A percentile compares a stretch with the other conserved stretches of the same genome.
These are phyloP conservation scores for Alliaria petiolata DNA, from an alignment of 345 rosid species.

Conservation along the genomic window DNA sequence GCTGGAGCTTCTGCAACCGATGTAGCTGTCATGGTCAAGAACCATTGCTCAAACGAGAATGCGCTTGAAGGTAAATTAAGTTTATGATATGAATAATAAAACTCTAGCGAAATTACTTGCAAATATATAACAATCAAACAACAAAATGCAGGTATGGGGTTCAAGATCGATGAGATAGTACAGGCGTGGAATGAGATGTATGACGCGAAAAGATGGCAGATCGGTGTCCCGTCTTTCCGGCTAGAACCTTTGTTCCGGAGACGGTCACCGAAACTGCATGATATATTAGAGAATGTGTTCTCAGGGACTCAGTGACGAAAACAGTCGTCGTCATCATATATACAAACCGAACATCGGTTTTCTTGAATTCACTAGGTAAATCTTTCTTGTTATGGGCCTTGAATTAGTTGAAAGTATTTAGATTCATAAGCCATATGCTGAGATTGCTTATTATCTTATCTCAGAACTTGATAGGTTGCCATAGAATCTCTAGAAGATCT, in stretches of 20 bases:
- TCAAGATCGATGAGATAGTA: slow-evolving; percentile 92
- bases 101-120: background rate
- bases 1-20: slow-evolving; percentile 98
- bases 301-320: slow-evolving; percentile 20
- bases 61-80: slow-evolving; percentile 69
- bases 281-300: slow-evolving; percentile 60
- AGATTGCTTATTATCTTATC: background rate
- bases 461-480: background rate
- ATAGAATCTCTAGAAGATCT: background rate
- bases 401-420: background rate
- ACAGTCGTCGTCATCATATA: background rate
- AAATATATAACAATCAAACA: background rate
- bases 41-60: slow-evolving; percentile 82
- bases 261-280: slow-evolving; percentile 73
- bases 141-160: slow-evolving; percentile 60
- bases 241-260: slow-evolving; percentile 90
- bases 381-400: background rate
- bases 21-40: slow-evolving; percentile 95
- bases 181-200: slow-evolving; percentile 99
- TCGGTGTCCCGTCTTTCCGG: slow-evolving; percentile 92
- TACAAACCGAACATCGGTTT: background rate
- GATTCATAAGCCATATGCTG: slow-evolving; percentile 29
- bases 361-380: background rate
- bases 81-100: background rate
- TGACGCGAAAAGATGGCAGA: slow-evolving; percentile 94